Evolutionary conservation across 768 basidiomycete species (phyloP).

Genomic region (Arthromyces matolae): DNA sequence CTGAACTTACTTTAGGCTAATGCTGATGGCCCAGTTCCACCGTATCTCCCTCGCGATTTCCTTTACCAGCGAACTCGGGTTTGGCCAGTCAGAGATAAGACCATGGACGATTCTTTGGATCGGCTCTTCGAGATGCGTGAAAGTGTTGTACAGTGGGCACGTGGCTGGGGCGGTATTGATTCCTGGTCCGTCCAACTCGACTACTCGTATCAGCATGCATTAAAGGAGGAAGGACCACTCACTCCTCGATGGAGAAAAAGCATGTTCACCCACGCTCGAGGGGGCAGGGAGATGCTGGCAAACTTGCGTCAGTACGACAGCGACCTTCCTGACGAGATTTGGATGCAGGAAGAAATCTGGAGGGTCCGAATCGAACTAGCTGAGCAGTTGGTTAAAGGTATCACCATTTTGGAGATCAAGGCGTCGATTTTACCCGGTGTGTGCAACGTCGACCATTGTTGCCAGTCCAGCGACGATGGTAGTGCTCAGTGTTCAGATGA

Average conservation of each 20-base stretch:
- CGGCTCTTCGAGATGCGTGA: neutral
- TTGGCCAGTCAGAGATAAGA: neutral
- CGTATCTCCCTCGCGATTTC: neutral
- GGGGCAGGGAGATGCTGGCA: neutral
- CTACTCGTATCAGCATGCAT: neutral
- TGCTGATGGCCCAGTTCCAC: neutral
- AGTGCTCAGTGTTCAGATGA: too few species aligned
- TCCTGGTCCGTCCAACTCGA: neutral
- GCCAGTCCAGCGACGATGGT: too few species aligned
- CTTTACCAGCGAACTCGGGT: neutral
- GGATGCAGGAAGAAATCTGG: constrained; percentile 1
- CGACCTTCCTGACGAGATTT: neutral
- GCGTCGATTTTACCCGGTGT: neutral
- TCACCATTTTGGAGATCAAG: constrained; percentile 4
- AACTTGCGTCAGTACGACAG: neutral
- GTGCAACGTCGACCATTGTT: neutral
- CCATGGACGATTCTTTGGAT: neutral
- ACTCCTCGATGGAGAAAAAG: neutral
- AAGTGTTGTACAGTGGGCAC: neutral
- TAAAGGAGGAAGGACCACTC: neutral
- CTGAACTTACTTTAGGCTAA: neutral
- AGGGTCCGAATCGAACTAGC: neutral
- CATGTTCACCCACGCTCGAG: neutral
- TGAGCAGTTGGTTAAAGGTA: neutral
- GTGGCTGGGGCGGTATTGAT: neutral